Evolutionary conservation across 306 rosid species (phyloP).

Genomic region (Quercus wislizeni): DNA sequence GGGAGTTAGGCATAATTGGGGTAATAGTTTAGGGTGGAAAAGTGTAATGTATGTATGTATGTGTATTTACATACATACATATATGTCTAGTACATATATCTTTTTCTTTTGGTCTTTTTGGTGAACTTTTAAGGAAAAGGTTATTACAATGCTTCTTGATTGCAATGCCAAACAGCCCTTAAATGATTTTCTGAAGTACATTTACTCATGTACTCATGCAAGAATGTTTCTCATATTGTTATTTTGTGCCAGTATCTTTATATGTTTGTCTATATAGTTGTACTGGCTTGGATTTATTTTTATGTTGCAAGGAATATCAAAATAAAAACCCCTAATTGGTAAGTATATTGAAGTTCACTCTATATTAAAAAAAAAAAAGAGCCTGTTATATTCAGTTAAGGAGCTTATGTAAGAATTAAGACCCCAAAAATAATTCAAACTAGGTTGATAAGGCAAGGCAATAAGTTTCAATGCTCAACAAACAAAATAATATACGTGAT

Average conservation of each 20-base stretch:
- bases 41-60: too few relatives aligned
- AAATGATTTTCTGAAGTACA: not conserved
- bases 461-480: not conserved
- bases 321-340: not conserved
- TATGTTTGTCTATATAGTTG: not conserved
- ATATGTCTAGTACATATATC: too few relatives aligned
- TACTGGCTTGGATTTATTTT: not conserved
- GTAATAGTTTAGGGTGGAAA: too few relatives aligned
- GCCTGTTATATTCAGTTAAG: not conserved
- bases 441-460: not conserved
- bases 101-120: not conserved
- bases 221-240: not conserved
- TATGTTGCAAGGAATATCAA: not conserved
- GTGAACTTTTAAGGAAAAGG: not conserved
- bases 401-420: not conserved
- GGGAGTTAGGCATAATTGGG: too few relatives aligned
- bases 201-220: not conserved
- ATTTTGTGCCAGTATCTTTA: not conserved
- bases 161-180: not conserved
- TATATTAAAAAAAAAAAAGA: not conserved
- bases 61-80: too few relatives aligned
- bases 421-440: not conserved
- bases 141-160: not conserved
- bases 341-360: not conserved
- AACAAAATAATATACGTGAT: not conserved